phyloP scores from a whole-genome alignment of 495 filamentous ascomycete genomes.

The Evansstolkia leycettana region DNA sequence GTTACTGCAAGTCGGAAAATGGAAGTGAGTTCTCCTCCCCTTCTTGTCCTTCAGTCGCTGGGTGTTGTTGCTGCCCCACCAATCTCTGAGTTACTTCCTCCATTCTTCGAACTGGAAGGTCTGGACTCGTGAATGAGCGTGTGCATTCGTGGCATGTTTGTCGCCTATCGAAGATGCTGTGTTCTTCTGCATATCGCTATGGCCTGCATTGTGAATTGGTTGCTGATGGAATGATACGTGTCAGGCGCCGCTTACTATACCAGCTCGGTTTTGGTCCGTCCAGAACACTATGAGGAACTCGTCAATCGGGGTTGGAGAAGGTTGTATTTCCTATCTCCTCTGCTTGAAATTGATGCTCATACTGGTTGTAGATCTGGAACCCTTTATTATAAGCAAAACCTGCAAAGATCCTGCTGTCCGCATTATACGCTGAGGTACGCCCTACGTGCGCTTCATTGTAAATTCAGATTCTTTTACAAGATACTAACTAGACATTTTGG shows the following conservation, averaged over 20 bases:
- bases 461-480: no score
- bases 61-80: no score
- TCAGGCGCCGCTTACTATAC: constrained; percentile 80
- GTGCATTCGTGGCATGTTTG: no score
- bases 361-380: constrained; percentile 44
- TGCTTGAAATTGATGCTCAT: no score
- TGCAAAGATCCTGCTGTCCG: constrained; percentile 75
- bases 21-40: constrained; percentile 31
- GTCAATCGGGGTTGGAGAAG: constrained; percentile 86
- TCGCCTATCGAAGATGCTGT: no score
- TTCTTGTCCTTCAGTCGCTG: background rate
- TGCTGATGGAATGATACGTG: constrained; percentile 4
- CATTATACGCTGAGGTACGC: constrained; percentile 78
- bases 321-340: constrained; percentile 17
- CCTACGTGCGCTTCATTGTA: background rate
- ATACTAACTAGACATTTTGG: no score
- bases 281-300: constrained; percentile 66
- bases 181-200: no score
- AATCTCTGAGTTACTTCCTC: no score
- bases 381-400: constrained; percentile 90
- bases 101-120: no score
- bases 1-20: constrained; percentile 42
- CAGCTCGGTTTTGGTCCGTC: constrained; percentile 50
- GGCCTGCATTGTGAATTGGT: no score
- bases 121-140: no score